Conservation (phyloP, 768 basidiomycete genomes). For the Leucocoprinus birnbaumii region DNA sequence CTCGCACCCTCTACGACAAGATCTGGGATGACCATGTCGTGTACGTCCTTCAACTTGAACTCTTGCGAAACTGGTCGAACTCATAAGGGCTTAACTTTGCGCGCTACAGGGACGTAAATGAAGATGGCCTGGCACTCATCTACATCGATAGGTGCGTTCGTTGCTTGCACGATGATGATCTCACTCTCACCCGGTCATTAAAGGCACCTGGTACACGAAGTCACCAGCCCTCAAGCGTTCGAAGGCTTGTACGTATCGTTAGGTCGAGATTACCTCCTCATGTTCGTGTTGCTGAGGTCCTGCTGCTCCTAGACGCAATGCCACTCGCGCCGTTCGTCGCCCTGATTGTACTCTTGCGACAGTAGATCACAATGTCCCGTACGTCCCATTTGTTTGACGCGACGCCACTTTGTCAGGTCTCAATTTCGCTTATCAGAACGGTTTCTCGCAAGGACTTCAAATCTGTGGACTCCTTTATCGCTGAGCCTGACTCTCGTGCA, state of each 20-base stretch:
- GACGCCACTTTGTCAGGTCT: not conserved
- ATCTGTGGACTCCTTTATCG: slow-evolving; percentile 68
- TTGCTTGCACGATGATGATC: not conserved
- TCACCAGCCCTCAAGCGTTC: slow-evolving; percentile 92
- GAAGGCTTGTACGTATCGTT: slow-evolving; percentile 66
- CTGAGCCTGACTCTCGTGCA: slow-evolving; percentile 81
- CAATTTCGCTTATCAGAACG: slow-evolving; percentile 43
- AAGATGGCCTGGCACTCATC: slow-evolving; percentile 76
- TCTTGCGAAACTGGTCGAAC: slow-evolving; percentile 12
- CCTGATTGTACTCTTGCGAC: slow-evolving; percentile 90
- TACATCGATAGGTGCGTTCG: slow-evolving; percentile 75
- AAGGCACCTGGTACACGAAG: slow-evolving; percentile 79
- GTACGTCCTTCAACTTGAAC: slow-evolving; percentile 37
- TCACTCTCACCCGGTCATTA: slow-evolving; percentile 11
- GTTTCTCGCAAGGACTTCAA: slow-evolving; percentile 73
- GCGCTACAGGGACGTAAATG: slow-evolving; percentile 55
- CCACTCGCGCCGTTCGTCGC: slow-evolving; percentile 73
- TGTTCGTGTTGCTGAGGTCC: slow-evolving; percentile 11
- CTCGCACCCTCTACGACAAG: slow-evolving; percentile 95
- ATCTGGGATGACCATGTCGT: slow-evolving; percentile 98
- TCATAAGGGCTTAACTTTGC: slow-evolving; percentile 14
- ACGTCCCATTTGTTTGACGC: slow-evolving; percentile 29
- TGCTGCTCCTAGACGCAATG: slow-evolving; percentile 51
- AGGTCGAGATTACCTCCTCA: not conserved
- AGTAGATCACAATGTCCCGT: slow-evolving; percentile 88